Conservation (phyloP, 805 yeast genomes). For the Zygosaccharomyces gambellarensis region DNA sequence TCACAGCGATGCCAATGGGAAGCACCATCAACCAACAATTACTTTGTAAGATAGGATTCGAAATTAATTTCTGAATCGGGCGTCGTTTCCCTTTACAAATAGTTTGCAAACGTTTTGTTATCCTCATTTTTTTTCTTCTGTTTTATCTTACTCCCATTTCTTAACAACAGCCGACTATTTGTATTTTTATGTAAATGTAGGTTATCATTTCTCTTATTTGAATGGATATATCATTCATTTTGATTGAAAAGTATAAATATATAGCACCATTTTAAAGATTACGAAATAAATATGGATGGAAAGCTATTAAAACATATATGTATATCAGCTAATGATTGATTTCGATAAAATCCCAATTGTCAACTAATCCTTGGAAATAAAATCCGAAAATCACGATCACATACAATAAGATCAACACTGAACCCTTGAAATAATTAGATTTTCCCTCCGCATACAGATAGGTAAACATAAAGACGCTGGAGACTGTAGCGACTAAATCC, state of each 20-base stretch:
- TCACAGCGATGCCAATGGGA: conserved; percentile 33
- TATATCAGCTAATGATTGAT: not conserved
- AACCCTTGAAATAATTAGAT: conserved; percentile 93
- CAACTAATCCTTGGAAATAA: conserved; percentile 47
- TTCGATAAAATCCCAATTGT: conserved; percentile 10
- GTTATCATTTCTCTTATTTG: conserved; percentile 5
- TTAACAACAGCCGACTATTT: not conserved
- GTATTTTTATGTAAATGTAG: conserved; percentile 9
- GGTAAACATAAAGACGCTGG: conserved; percentile 83
- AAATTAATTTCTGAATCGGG: not conserved
- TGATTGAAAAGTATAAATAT: not conserved
- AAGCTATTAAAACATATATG: not conserved
- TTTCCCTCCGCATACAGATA: conserved; percentile 96
- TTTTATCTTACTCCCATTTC: not conserved
- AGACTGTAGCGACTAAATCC: conserved; percentile 84
- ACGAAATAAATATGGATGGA: not conserved
- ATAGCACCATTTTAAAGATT: not conserved
- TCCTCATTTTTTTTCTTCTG: not conserved
- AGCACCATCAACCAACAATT: conserved; percentile 33
- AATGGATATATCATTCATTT: not conserved
- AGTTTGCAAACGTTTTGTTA: conserved; percentile 1
- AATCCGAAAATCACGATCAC: conserved; percentile 75
- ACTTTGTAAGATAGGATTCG: conserved; percentile 29
- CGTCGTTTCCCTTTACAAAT: not conserved
- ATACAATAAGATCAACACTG: conserved; percentile 76